phyloP scores from a whole-genome alignment of 805 yeast species.

The Metschnikowia santaceciliae region DNA sequence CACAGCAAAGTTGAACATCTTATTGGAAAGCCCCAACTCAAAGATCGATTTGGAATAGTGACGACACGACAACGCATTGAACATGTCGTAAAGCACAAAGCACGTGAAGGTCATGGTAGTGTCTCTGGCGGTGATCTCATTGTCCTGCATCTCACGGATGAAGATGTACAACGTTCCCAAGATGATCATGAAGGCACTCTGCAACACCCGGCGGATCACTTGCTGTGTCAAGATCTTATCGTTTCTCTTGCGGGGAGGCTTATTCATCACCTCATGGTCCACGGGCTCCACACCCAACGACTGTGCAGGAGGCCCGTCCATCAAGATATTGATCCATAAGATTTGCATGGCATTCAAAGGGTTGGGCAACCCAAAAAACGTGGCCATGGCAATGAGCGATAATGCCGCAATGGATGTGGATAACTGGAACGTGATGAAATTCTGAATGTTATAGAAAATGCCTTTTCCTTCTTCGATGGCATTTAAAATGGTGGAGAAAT shows the following conservation, averaged over 20 bases:
- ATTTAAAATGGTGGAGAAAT: constrained; percentile 85
- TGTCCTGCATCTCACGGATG: constrained; percentile 79
- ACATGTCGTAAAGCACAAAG: constrained; percentile 94
- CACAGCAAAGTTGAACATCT: constrained; percentile 92
- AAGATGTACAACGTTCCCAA: constrained; percentile 86
- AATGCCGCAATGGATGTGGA: constrained; percentile 96
- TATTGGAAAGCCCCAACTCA: constrained; percentile 75
- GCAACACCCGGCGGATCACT: constrained; percentile 68
- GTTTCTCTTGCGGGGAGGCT: constrained; percentile 89
- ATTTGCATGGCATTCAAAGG: constrained; percentile 98
- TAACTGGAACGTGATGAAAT: constrained; percentile 89
- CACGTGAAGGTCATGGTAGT: constrained; percentile 99
- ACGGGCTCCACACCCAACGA: constrained; percentile 97
- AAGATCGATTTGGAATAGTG: constrained; percentile 81
- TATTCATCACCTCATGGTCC: constrained; percentile 90
- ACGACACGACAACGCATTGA: constrained; percentile 92
- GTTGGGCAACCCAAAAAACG: constrained; percentile 82
- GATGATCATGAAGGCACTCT: constrained; percentile 74
- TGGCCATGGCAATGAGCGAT: constrained; percentile 80
- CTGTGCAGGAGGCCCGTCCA: constrained; percentile 99
- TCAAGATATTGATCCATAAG: constrained; percentile 91
- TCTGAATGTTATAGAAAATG: constrained; percentile 91
- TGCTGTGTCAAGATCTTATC: constrained; percentile 76
- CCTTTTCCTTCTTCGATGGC: constrained; percentile 99
- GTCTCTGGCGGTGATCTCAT: constrained; percentile 83